Conservation (phyloP, 176 grass and related monocot genomes). For the Hyparrhenia diplandra region DNA sequence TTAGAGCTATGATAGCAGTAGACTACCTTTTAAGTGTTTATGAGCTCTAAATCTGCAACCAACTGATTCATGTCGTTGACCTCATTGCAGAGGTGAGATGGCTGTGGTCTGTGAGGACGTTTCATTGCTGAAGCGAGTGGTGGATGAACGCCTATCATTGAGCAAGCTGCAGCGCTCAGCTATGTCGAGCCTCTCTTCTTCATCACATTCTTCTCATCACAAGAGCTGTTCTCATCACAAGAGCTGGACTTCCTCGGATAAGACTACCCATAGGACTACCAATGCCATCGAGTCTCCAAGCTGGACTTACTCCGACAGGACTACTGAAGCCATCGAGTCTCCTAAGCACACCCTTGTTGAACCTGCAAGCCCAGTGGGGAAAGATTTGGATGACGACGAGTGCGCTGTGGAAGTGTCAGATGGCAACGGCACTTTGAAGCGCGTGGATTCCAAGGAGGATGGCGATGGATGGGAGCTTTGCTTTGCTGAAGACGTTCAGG, state of each 20-base stretch:
- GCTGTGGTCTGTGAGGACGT: constrained; percentile 49
- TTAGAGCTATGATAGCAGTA: not conserved
- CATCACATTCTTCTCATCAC: constrained; percentile 37
- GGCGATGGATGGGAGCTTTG: constrained; percentile 47
- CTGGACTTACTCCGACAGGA: constrained; percentile 15
- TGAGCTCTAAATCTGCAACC: not conserved
- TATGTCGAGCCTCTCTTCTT: constrained; percentile 43
- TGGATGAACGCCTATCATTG: constrained; percentile 34
- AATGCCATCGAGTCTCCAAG: constrained; percentile 8
- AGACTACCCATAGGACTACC: not conserved
- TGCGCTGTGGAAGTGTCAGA: not conserved
- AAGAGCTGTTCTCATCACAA: constrained; percentile 35
- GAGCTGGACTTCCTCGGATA: constrained; percentile 28
- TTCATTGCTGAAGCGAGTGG: constrained; percentile 43
- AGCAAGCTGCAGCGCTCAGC: constrained; percentile 43
- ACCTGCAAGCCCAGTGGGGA: not conserved
- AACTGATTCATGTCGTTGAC: constrained; percentile 4
- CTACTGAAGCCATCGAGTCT: constrained; percentile 11
- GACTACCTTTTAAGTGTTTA: not conserved
- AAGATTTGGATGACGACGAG: not conserved
- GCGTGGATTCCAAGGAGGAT: constrained; percentile 18
- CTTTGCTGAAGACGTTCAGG: constrained; percentile 25
- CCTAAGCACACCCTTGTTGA: constrained; percentile 17
- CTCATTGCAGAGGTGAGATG: constrained; percentile 53
- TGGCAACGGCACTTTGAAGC: not conserved